These are phyloP conservation scores for Hypoxylon lienhwacheense DNA, from an alignment of 495 filamentous ascomycete genomes.

Conservation along the genomic window DNA sequence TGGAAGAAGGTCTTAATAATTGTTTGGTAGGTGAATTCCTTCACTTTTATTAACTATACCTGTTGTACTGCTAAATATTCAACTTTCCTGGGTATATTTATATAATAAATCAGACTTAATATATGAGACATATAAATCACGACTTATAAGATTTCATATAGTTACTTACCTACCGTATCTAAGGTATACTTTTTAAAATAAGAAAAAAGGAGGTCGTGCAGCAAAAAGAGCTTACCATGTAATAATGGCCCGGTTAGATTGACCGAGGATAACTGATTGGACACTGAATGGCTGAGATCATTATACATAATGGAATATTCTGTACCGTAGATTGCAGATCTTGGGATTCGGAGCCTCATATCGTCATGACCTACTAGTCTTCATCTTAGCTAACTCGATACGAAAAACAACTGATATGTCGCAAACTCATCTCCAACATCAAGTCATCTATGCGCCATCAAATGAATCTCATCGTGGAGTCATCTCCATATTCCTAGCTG, in stretches of 20 bases:
- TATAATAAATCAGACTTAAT: too few relatives aligned
- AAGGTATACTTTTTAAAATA: too few relatives aligned
- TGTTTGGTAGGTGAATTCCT: too few relatives aligned
- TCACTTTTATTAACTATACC: too few relatives aligned
- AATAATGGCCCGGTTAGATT: neutral
- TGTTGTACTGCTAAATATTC: too few relatives aligned
- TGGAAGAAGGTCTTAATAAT: too few relatives aligned
- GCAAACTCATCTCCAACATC: slow-evolving; percentile 23
- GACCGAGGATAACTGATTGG: neutral
- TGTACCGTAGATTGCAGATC: neutral
- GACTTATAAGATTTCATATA: too few relatives aligned
- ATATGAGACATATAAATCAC: too few relatives aligned
- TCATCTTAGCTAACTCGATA: neutral
- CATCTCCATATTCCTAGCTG: slow-evolving; percentile 49
- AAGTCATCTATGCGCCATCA: slow-evolving; percentile 41
- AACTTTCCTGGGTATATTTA: too few relatives aligned
- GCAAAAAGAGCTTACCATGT: too few relatives aligned
- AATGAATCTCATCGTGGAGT: slow-evolving; percentile 30
- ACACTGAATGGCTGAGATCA: neutral
- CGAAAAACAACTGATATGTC: slow-evolving; percentile 10
- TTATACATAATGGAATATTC: neutral
- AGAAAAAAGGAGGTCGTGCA: too few relatives aligned
- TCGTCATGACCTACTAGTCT: neutral
- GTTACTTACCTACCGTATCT: too few relatives aligned
- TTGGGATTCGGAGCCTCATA: neutral